Evolutionary conservation across 345 rosid genomes (phyloP), one percentile per base, ranked within the genome.

Genomic region (Ceriops decandra): DNA sequence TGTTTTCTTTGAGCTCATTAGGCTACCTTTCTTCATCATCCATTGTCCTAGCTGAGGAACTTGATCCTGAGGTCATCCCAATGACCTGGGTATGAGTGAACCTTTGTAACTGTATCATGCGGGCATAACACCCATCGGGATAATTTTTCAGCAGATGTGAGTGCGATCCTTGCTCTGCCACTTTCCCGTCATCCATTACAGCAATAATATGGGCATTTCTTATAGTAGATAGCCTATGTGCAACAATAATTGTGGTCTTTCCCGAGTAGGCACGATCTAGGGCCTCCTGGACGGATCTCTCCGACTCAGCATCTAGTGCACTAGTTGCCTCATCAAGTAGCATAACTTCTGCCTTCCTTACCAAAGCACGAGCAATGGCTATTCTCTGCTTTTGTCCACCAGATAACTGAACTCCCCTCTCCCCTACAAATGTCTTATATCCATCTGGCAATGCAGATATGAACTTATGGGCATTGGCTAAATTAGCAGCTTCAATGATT

Each of bases 301-400:
- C 97, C 0, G 97, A 91, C 77, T 95, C 99, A 0, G 87, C 87
- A 73, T 90, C 99, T 3, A 95, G 90, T 0, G 99, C 96, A 49
- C 99, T 95, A 35, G 99, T 95, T 24, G 99, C 99, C 74, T 95
- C 99, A 35, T 95, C 99, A 0, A 95, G 93, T 69, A 95, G 83
- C 93, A 90, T 86, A 19, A 91, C 83, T 80, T 86, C 97, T 2
- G 98, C 92, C 74, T 91, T 91, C 70, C 96, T 81, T 26, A 91
- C 82, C 0, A 95, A 81, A 49, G 98, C 96, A 49, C 97, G 83
- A 1, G 97, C 96, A 33, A 90, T 82, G 5, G 93, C 96, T 3
- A 90, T 81, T 71, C 96, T 87, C 74, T 95, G 99, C 80, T 91
- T 95, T 75, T 95, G 96, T 19, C 99, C 97, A n/a, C 99, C 98